Base-by-base conservation (phyloP, 805 yeast genomes). In the Candida sphagnicola region DNA sequence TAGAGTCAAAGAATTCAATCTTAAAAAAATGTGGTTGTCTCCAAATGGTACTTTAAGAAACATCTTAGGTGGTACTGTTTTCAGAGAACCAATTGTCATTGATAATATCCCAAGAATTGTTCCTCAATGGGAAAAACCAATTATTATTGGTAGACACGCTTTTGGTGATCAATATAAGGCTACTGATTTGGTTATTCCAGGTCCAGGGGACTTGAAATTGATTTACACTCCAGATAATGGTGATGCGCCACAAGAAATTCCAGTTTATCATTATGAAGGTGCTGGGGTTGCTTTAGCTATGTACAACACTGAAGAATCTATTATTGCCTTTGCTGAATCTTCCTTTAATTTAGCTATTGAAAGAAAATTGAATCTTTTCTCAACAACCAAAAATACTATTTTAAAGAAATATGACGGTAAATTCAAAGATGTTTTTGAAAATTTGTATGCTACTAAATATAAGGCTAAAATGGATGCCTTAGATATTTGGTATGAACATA, bases 11-110 rank as follows among this genome's bases (percentile, higher is more conserved):
- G 98, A 91, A 65, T 91, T 88, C 65, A 70, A 76, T 40, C 75
- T 91, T 63, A 89, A 91, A 71, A 85, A 89, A 64, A 91, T 91
- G 98, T 91, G 97, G 97, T 75, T 84, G 43, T 87, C 96, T 12
- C 98, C 98, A 47, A 91, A 91, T 66, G 98, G 98, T 44, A 91
- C 98, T 36, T 86, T 91, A 61, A 82, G 98, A 69, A 91, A 91
- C 71, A 83, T 91, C 45, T 72, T 91, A 44, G 96, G 96, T 36
- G 98, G 98, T 43, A 91, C 97, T 19, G 96, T 91, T 33, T 91
- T 91, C 76, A 79, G 98, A 57, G 98, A 90, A 68, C 96, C 97
- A 45, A 91, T 91, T 61, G 87, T 91, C 38, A 87, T 91, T 53
- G 88, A 87, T 42, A 70, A 78, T 51, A 84, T 91, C 53, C 98